Conservation (phyloP, 805 yeast genomes). For the Metschnikowia orientalis region DNA sequence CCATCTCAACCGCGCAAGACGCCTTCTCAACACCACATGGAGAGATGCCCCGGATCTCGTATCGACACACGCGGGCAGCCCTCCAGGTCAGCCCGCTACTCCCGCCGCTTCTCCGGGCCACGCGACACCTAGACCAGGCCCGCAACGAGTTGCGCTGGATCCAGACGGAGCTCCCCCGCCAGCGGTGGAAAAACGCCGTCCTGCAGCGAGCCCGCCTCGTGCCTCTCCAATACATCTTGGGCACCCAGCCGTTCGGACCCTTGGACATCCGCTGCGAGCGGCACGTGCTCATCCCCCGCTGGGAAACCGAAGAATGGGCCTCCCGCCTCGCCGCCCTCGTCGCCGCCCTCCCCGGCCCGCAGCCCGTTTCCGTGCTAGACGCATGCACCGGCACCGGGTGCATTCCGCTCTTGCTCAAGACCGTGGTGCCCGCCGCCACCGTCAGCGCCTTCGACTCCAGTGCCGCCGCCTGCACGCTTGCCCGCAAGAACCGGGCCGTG, state of each 20-base stretch:
- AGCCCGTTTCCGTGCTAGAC: slow-evolving; percentile 10
- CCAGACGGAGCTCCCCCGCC: slow-evolving; percentile 46
- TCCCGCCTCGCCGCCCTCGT: slow-evolving; percentile 7
- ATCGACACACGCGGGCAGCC: slow-evolving; percentile 27
- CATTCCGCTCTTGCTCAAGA: slow-evolving; percentile 52
- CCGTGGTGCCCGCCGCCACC: slow-evolving; percentile 16
- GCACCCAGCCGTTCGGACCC: slow-evolving; percentile 81
- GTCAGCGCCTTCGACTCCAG: slow-evolving; percentile 58
- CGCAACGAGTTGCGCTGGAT: slow-evolving; percentile 64
- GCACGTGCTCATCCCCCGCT: slow-evolving; percentile 81
- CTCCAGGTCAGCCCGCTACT: slow-evolving; percentile 22
- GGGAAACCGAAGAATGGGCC: slow-evolving; percentile 96
- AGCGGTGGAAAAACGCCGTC: slow-evolving; percentile 51
- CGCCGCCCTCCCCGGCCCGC: neutral
- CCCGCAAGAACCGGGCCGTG: slow-evolving; percentile 39
- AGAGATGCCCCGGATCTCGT: slow-evolving; percentile 32
- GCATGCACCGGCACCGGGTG: slow-evolving; percentile 54
- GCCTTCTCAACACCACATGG: neutral
- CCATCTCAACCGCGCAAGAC: neutral
- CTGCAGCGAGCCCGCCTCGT: slow-evolving; percentile 44
- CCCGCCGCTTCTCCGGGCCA: slow-evolving; percentile 32
- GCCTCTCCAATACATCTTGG: slow-evolving; percentile 84
- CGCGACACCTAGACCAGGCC: slow-evolving; percentile 38
- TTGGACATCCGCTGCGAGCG: slow-evolving; percentile 55
- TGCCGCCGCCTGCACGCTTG: slow-evolving; percentile 45